Evolutionary conservation across 805 yeast genomes (phyloP).

Genomic region (Yarrowia keelungensis): DNA sequence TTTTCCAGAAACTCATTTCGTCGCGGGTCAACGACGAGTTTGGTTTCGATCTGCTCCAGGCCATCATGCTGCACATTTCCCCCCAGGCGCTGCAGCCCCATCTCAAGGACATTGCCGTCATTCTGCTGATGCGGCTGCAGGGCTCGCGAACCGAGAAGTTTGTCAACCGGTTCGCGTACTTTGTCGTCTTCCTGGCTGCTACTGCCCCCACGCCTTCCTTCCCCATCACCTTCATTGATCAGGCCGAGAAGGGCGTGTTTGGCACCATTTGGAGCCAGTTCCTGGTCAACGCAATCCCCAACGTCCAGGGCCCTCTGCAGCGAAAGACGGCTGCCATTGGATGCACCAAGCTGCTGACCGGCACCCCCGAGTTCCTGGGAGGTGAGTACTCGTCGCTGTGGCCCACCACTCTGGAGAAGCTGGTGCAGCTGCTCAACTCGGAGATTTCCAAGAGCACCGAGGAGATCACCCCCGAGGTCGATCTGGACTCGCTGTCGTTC

Average conservation of each 20-base stretch:
- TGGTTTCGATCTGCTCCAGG: conserved; percentile 85
- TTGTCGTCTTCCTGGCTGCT: conserved; percentile 63
- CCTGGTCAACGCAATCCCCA: conserved; percentile 49
- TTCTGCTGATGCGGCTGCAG: conserved; percentile 81
- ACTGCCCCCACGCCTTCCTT: conserved; percentile 57
- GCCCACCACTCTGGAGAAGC: conserved; percentile 54
- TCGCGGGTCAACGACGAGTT: conserved; percentile 79
- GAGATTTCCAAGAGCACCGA: conserved; percentile 52
- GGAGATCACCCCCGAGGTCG: conserved; percentile 47
- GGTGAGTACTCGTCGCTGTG: conserved; percentile 56
- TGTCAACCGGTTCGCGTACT: conserved; percentile 71
- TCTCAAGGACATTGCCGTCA: conserved; percentile 72
- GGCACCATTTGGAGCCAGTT: conserved; percentile 48
- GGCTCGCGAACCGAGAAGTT: conserved; percentile 81
- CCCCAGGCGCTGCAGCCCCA: conserved; percentile 58
- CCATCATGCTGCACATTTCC: conserved; percentile 66
- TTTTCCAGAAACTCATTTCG: conserved; percentile 91
- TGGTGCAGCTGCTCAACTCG: conserved; percentile 56
- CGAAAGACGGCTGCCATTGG: conserved; percentile 60
- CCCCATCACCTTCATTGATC: conserved; percentile 56
- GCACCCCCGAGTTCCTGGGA: conserved; percentile 50
- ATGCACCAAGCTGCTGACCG: conserved; percentile 55
- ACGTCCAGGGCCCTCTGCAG: conserved; percentile 53
- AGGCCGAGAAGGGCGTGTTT: conserved; percentile 50
- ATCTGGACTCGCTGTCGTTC: conserved; percentile 77